Conservation (phyloP, 2,329 filamentous ascomycete species). For the Claviceps fusiformis region DNA sequence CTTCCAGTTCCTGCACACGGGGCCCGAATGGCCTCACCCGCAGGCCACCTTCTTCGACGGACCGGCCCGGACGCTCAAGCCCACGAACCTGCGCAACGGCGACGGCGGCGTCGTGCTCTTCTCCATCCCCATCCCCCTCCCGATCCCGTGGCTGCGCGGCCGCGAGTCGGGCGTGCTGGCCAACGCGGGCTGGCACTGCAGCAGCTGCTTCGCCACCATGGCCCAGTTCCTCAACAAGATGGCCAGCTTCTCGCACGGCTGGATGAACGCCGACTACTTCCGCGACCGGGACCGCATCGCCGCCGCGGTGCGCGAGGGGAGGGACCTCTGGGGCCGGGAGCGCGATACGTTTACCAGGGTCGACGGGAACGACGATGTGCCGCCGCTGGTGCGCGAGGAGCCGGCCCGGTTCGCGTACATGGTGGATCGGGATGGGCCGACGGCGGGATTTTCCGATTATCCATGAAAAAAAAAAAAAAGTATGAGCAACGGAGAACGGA, state of each 20-base stretch:
- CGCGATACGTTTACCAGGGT: slow-evolving; percentile 34
- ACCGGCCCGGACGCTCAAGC: slow-evolving; percentile 31
- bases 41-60: slow-evolving; percentile 42
- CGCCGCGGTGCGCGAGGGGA: slow-evolving; percentile 34
- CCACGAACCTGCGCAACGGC: slow-evolving; percentile 37
- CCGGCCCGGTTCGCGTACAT: slow-evolving; percentile 30
- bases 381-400: slow-evolving; percentile 28
- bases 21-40: slow-evolving; percentile 38
- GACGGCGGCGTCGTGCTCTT: slow-evolving; percentile 21
- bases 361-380: slow-evolving; percentile 38
- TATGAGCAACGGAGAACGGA: too few species aligned
- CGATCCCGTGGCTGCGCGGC: slow-evolving; percentile 17
- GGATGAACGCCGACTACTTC: slow-evolving; percentile 36
- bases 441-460: slow-evolving; percentile 36
- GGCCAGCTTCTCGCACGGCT: slow-evolving; percentile 39
- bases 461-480: slow-evolving; percentile 6
- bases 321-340: slow-evolving; percentile 40
- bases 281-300: slow-evolving; percentile 35
- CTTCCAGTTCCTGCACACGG: slow-evolving; percentile 35
- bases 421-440: slow-evolving; percentile 29
- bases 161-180: slow-evolving; percentile 30
- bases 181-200: slow-evolving; percentile 49
- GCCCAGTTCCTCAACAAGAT: slow-evolving; percentile 42
- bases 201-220: slow-evolving; percentile 44
- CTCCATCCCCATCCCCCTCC: slow-evolving; percentile 1